Base-by-base conservation (phyloP, 805 yeast species). In the Sungouiozyma ichnusensis region DNA sequence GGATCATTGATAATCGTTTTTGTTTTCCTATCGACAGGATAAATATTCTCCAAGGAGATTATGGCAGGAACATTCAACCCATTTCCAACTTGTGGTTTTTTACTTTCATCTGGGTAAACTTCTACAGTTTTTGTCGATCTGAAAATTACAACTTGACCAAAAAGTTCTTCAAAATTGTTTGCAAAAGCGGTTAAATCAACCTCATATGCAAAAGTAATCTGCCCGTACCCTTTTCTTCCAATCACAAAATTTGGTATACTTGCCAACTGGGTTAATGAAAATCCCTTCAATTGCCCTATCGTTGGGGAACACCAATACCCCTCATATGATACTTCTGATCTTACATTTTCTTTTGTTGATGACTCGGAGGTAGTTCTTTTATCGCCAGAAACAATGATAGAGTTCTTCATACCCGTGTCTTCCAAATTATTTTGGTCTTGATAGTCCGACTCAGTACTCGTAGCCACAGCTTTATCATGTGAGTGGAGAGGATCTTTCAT, bases 11-110 rank as follows among this genome's bases (percentile, higher is more conserved):
- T 52, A 5, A 59, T 45, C 39, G 50, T 52, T 8, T 57, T 52
- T 9, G 63, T 47, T 9, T 50, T 52, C 17, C 56, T 61, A 29
- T 57, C 60, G 8, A 62, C 51, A 3, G 88, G 86, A 46, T 65
- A 74, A 19, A 79, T 68, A 34, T 72, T 72, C 52, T 81, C 85
- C 34, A 83, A 50, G 0, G 85, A 76, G 4, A 83, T 74, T 0
- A 79, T 78, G 0, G 92, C 86, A 4, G 88, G 88, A 16, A 81
- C 83, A 54, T 84, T 84, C 40, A 84, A 54, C 1, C 88, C 92
- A 42, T 68, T 61, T 0, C 92, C 92, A 34, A 73, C 56, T 0
- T 77, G 67, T 2, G 87, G 87, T 42, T 79, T 76, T 1, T 47
- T 50, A 2, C 53, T 41, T n/a, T 62, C 71, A 27, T 73, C 72